Base-by-base conservation (phyloP, 768 basidiomycete species). In the Podaxis sp. region DNA sequence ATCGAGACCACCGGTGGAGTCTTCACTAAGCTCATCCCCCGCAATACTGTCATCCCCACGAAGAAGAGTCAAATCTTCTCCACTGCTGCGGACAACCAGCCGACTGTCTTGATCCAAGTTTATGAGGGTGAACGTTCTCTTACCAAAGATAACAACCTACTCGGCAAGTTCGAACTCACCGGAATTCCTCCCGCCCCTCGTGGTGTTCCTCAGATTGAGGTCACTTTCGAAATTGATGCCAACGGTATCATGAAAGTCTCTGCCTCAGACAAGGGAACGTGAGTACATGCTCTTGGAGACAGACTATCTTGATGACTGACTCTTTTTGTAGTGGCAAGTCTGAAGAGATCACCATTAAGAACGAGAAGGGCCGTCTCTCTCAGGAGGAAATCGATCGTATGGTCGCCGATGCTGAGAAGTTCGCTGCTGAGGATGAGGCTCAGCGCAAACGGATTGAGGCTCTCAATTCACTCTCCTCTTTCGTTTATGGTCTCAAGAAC, bases 1-100 rank as follows among this genome's bases (percentile, higher is more conserved):
- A 99, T 98, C 68, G 96, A 98, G 84, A 98, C 95, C 68, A 96
- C 95, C 40, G 95, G 96, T 69, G 94, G 95, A 73, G 95, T 98
- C 68, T 93, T 98, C 82, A 98, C 95, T 66, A 97, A 96, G 77
- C 83, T 99, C 70, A 98, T 99, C 69, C 84, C 93, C 62, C 90
- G 96, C 68, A 98, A 98, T 87, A 98, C 96, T 46, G 93, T 96
- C 71, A 95, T 98, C 72, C 96, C 96, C 62, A 98, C 95, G 68
- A 90, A 91, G 81, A 98, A 98, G 83, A 87, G 87, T 63, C 95
- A 98, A 78, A 96, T 90, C 71, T 92, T 91, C 80, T 89, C 88
- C 4, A 90, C 89, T 21, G 90, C 91, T 54, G 88, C 91, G 55
- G 91, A 94, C 71, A 94, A 93, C 81, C 90, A 98, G 77, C 93